These are phyloP conservation scores for Aspergillus felis DNA, from an alignment of 2,329 filamentous ascomycete genomes.

Conservation along the genomic window DNA sequence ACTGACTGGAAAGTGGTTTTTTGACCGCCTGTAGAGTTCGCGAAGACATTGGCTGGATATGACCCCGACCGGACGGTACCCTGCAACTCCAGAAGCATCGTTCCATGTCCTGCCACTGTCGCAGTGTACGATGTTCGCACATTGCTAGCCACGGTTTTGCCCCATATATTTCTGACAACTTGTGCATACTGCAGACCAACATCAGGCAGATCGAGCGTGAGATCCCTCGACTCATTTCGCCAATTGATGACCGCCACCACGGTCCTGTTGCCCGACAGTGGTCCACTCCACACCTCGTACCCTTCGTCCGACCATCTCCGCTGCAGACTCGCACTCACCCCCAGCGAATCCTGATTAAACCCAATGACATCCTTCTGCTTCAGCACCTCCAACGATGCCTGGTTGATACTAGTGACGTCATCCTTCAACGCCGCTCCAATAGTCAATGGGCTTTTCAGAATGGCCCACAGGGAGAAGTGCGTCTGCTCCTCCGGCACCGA, in stretches of 20 bases:
- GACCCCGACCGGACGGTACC: conserved; percentile 19
- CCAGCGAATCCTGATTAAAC: conserved; percentile 56
- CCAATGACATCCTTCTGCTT: conserved; percentile 54
- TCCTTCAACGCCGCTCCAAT: conserved; percentile 46
- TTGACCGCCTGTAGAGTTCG: conserved; percentile 1
- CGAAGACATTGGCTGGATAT: conserved; percentile 19
- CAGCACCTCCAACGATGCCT: conserved; percentile 42
- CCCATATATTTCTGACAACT: conserved; percentile 29
- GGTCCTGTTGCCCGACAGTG: conserved; percentile 41
- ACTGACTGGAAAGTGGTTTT: conserved; percentile 16
- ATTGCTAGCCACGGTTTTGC: conserved; percentile 5
- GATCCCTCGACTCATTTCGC: conserved; percentile 42
- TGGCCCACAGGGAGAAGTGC: conserved; percentile 52
- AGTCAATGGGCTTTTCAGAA: conserved; percentile 49
- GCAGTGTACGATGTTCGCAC: conserved; percentile 26
- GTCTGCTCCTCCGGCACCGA: conserved; percentile 48
- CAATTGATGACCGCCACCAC: conserved; percentile 51
- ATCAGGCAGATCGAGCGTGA: conserved; percentile 42
- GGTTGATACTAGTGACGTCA: conserved; percentile 29
- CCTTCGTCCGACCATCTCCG: conserved; percentile 47
- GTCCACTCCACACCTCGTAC: conserved; percentile 52
- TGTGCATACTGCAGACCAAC: conserved; percentile 40
- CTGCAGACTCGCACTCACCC: conserved; percentile 49
- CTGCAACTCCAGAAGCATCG: conserved; percentile 27
- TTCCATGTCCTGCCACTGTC: conserved; percentile 25